phyloP scores from a whole-genome alignment of 192 early-diverging fungal genomes.

The Geosiphon pyriformis region DNA sequence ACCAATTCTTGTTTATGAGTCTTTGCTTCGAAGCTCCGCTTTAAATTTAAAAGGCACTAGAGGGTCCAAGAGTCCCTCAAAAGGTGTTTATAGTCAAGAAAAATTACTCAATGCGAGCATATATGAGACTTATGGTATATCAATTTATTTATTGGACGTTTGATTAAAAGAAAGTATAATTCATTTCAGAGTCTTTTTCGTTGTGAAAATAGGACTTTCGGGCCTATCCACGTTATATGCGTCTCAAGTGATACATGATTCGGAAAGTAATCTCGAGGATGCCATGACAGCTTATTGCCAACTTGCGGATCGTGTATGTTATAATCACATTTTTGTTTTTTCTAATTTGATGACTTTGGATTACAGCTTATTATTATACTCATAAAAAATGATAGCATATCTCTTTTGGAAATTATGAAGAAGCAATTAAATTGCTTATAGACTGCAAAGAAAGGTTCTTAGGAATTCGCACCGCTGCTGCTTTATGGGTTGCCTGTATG shows the following conservation, averaged over 20 bases:
- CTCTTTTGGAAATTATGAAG: conserved; percentile 15
- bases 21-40: conserved; percentile 11
- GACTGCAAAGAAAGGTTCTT: conserved; percentile 6
- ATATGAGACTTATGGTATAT: conserved; percentile 20
- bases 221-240: conserved; percentile 11
- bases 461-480: conserved; percentile 5
- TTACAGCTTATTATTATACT: no score
- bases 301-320: conserved; percentile 17
- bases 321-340: background rate
- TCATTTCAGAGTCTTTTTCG: background rate
- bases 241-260: background rate
- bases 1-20: conserved; percentile 19
- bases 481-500: conserved; percentile 12
- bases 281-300: conserved; percentile 17
- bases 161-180: background rate
- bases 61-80: background rate
- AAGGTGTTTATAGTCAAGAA: conserved; percentile 5
- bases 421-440: conserved; percentile 12
- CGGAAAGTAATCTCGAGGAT: conserved; percentile 14
- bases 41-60: conserved; percentile 11
- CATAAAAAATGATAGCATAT: conserved; percentile 10
- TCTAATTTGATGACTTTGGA: background rate
- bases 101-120: conserved; percentile 14
- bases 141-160: background rate
- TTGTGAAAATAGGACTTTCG: background rate